phyloP scores from a whole-genome alignment of 768 basidiomycete species.

The Tubosaeta sp. region DNA sequence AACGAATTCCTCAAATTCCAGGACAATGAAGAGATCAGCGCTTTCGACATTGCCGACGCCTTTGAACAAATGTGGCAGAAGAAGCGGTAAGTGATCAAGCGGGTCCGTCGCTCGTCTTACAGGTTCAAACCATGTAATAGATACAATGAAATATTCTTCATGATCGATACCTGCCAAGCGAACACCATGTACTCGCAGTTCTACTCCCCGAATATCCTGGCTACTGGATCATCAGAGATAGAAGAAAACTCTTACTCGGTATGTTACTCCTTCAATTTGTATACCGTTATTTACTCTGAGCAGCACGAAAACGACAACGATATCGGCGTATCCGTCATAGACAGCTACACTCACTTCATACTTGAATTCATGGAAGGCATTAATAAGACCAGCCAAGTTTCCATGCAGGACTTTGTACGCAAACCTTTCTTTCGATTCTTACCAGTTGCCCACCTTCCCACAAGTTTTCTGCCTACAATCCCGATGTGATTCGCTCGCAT shows the following conservation, averaged over 20 bases:
- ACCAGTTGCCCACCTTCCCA: conserved; percentile 5
- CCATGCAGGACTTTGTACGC: conserved; percentile 79
- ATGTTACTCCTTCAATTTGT: conserved; percentile 21
- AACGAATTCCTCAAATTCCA: conserved; percentile 99
- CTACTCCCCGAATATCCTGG: conserved; percentile 90
- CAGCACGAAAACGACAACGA: conserved; percentile 93
- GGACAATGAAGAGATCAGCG: conserved; percentile 96
- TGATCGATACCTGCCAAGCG: conserved; percentile 98
- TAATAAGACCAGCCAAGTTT: conserved; percentile 81
- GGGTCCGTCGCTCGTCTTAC: neutral
- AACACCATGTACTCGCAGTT: conserved; percentile 93
- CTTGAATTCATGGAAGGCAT: conserved; percentile 89
- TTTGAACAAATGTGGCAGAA: conserved; percentile 99
- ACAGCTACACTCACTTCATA: conserved; percentile 89
- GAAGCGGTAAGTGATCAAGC: conserved; percentile 55
- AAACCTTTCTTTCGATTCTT: neutral
- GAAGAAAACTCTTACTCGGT: conserved; percentile 95
- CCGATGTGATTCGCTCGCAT: conserved; percentile 70
- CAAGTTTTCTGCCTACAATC: conserved; percentile 83
- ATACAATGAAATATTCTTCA: conserved; percentile 96
- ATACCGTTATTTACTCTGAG: neutral
- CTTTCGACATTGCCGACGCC: conserved; percentile 96
- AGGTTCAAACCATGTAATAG: conserved; percentile 25
- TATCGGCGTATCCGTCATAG: conserved; percentile 94
- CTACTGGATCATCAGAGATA: conserved; percentile 80